phyloP scores from a whole-genome alignment of 108 stramenopile species.

The Schizochytrium sp. region DNA sequence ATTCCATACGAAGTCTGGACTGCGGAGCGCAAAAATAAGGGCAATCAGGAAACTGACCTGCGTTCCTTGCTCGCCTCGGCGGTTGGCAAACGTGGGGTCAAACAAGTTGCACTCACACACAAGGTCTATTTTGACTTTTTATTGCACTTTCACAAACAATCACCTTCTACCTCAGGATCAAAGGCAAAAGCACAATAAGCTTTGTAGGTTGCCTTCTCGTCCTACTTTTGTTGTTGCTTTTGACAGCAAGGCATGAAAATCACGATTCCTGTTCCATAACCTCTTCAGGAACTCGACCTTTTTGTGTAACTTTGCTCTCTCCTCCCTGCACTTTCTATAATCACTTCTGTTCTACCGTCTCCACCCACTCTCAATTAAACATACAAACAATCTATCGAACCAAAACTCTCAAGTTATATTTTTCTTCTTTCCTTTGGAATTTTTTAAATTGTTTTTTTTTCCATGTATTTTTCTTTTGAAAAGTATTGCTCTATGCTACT shows the following conservation, averaged over 20 bases:
- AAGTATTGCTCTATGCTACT: too few relatives aligned
- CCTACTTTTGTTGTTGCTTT: background rate
- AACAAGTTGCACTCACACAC: background rate
- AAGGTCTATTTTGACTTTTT: constrained; percentile 45
- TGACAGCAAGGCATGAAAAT: too few relatives aligned
- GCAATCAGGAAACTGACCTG: background rate
- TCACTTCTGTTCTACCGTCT: background rate
- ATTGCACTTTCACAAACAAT: background rate
- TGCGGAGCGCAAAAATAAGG: background rate
- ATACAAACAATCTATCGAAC: background rate
- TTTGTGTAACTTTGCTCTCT: too few relatives aligned
- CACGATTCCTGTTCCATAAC: too few relatives aligned
- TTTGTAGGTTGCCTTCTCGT: background rate
- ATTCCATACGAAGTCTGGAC: constrained; percentile 53
- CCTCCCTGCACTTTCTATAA: background rate
- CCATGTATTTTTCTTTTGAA: too few relatives aligned
- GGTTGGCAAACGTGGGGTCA: constrained; percentile 51
- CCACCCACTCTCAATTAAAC: background rate
- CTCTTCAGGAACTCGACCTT: too few relatives aligned
- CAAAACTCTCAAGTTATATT: background rate
- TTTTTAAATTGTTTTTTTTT: too few relatives aligned
- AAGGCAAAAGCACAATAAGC: background rate
- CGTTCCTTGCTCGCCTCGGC: constrained; percentile 8
- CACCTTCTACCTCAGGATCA: background rate
- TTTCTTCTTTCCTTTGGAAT: background rate